A percentile compares a stretch with the other conserved stretches of the same genome.
These are phyloP conservation scores for Neonectria punicea DNA, from an alignment of 2,329 filamentous ascomycete species.

Conservation along the genomic window DNA sequence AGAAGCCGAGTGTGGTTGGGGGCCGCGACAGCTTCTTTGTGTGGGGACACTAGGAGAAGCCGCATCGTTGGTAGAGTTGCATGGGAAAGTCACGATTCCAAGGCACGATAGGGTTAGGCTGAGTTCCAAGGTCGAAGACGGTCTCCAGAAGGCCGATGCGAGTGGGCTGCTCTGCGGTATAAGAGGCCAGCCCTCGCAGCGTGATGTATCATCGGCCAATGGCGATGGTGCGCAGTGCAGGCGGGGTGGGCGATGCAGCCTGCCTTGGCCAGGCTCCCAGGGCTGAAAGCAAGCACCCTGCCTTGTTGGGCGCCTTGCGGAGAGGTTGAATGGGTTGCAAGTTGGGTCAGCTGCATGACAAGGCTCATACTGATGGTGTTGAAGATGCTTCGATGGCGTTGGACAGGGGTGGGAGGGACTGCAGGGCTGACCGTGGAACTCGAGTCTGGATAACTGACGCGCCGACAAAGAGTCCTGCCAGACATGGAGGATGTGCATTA, in stretches of 20 bases:
- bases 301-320: slow-evolving; percentile 26
- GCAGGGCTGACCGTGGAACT: slow-evolving; percentile 3
- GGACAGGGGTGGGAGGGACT: not conserved
- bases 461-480: not conserved
- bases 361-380: slow-evolving; percentile 13
- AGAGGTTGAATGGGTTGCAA: slow-evolving; percentile 27
- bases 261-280: slow-evolving; percentile 32
- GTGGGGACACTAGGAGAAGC: slow-evolving; percentile 20
- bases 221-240: not conserved
- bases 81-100: slow-evolving; percentile 21
- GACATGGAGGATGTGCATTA: not conserved
- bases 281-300: slow-evolving; percentile 32
- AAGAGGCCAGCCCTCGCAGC: slow-evolving; percentile 30
- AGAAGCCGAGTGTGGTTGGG: slow-evolving; percentile 4
- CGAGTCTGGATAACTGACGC: not conserved
- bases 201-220: slow-evolving; percentile 30
- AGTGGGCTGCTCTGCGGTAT: slow-evolving; percentile 15
- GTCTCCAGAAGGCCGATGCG: slow-evolving; percentile 2
- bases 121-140: slow-evolving; percentile 9
- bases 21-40: not conserved
- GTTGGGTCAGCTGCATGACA: slow-evolving; percentile 13
- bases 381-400: slow-evolving; percentile 1
- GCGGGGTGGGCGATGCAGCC: slow-evolving; percentile 37
- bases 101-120: slow-evolving; percentile 15
- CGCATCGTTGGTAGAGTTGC: slow-evolving; percentile 9